These are phyloP conservation scores for Naganishia cerealis DNA, from an alignment of 1,284 basidiomycete species.

Conservation along the genomic window DNA sequence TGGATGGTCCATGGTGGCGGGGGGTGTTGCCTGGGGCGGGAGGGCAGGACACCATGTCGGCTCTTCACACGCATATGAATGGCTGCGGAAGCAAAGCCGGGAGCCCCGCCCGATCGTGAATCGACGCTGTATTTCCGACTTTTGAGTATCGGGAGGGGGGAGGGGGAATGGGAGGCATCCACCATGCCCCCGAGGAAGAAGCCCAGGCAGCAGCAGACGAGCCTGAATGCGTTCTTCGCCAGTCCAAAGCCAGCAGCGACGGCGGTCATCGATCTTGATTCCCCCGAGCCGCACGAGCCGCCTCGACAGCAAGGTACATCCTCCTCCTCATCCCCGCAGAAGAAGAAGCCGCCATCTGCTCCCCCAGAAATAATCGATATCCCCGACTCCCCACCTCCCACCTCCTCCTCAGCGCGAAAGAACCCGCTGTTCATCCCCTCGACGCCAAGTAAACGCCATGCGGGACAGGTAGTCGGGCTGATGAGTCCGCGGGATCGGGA, in stretches of 20 bases:
- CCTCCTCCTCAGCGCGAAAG: background rate
- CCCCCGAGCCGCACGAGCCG: background rate
- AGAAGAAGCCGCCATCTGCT: background rate
- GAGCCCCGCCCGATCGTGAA: background rate
- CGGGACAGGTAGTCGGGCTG: slow-evolving; percentile 7
- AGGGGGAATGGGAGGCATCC: background rate
- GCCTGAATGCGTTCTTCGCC: slow-evolving; percentile 24
- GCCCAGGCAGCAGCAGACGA: slow-evolving; percentile 13
- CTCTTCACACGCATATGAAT: no score
- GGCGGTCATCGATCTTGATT: slow-evolving; percentile 13
- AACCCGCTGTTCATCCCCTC: slow-evolving; percentile 14
- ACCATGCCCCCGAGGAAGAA: slow-evolving; percentile 13
- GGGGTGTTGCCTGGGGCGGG: no score
- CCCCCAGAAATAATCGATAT: background rate
- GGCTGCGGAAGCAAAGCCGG: background rate
- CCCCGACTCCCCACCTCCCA: background rate
- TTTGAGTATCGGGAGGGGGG: background rate
- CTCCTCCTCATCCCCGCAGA: background rate
- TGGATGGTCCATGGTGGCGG: background rate
- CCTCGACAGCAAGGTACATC: background rate
- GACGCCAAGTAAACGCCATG: slow-evolving; percentile 8
- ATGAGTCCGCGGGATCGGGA: slow-evolving; percentile 13
- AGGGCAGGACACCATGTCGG: no score
- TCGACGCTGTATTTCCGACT: background rate
- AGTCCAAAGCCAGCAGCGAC: background rate